These are phyloP conservation scores for Symbiodinium pilosum DNA, from an alignment of 73 alveolate genomes.

Conservation along the genomic window DNA sequence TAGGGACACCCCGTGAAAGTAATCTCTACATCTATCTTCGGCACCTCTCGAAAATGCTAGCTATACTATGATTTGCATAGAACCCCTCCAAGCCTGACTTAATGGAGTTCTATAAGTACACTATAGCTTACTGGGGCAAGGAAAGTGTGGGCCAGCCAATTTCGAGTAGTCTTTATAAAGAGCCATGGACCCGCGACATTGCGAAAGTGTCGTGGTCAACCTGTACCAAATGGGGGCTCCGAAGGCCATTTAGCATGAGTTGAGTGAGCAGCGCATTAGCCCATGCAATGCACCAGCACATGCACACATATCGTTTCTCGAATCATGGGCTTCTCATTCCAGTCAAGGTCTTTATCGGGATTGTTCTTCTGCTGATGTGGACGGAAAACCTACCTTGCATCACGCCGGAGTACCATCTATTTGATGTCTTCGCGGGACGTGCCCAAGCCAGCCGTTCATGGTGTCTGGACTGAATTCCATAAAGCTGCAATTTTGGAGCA, in stretches of 20 bases:
- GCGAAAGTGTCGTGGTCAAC: slow-evolving; percentile 15
- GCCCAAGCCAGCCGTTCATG: not conserved
- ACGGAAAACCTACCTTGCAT: not conserved
- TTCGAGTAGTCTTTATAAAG: not conserved
- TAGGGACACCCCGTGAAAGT: too few relatives aligned
- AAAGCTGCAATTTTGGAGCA: too few relatives aligned
- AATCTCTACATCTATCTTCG: too few relatives aligned
- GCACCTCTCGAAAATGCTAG: too few relatives aligned
- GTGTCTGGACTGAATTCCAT: not conserved
- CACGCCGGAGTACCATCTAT: not conserved
- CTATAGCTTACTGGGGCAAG: not conserved
- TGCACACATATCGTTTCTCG: too few relatives aligned
- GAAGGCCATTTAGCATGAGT: not conserved
- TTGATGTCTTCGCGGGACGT: slow-evolving; percentile 6
- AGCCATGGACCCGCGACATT: slow-evolving; percentile 20
- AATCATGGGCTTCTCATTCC: too few relatives aligned
- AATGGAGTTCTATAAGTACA: not conserved
- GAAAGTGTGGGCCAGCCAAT: not conserved
- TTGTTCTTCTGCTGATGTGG: slow-evolving; percentile 5
- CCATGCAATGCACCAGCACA: not conserved
- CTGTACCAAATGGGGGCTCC: slow-evolving; percentile 25
- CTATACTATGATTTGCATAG: not conserved
- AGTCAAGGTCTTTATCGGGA: not conserved
- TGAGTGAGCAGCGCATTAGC: not conserved
- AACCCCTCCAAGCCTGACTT: not conserved